A percentile compares a stretch with the other conserved stretches of the same genome.
These are phyloP conservation scores for Fusarium citri DNA, from an alignment of 2,329 filamentous ascomycete species.

Conservation along the genomic window DNA sequence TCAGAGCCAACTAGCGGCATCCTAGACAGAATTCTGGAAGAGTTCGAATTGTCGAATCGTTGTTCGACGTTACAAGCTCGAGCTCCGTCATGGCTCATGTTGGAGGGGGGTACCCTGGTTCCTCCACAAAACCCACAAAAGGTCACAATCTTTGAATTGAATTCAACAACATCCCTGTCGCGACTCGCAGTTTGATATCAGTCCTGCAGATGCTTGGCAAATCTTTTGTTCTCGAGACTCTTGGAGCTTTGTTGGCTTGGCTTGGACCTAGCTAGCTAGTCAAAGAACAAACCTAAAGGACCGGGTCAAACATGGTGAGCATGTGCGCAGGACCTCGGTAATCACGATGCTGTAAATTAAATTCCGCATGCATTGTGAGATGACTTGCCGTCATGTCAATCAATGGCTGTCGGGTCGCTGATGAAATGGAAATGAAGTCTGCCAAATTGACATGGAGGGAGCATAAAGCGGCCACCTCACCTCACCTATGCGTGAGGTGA, in stretches of 20 bases:
- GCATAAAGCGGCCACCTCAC: conserved; percentile 19
- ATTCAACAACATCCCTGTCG: conserved; percentile 26
- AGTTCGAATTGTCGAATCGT: conserved; percentile 49
- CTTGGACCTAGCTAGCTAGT: not conserved
- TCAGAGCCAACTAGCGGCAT: conserved; percentile 43
- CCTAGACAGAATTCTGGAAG: conserved; percentile 46
- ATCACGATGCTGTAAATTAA: not conserved
- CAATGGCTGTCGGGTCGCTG: not conserved
- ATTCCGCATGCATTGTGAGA: conserved; percentile 4
- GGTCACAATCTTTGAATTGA: conserved; percentile 32
- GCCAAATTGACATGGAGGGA: conserved; percentile 14
- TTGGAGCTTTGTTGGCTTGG: conserved; percentile 15
- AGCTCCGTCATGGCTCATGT: conserved; percentile 39
- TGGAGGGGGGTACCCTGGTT: conserved; percentile 33
- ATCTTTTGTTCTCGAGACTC: conserved; percentile 17
- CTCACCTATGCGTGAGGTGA: conserved; percentile 6
- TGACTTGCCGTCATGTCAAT: not conserved
- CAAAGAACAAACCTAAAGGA: not conserved
- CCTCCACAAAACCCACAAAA: conserved; percentile 37
- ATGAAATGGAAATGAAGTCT: conserved; percentile 3
- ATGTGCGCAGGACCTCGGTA: not conserved
- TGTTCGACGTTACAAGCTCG: conserved; percentile 30
- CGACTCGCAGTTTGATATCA: conserved; percentile 29
- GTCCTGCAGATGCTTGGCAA: conserved; percentile 33
- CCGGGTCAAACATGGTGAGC: not conserved